Conservation (phyloP, 371 early-diverging fungal species). For the Mucor racemosus region DNA sequence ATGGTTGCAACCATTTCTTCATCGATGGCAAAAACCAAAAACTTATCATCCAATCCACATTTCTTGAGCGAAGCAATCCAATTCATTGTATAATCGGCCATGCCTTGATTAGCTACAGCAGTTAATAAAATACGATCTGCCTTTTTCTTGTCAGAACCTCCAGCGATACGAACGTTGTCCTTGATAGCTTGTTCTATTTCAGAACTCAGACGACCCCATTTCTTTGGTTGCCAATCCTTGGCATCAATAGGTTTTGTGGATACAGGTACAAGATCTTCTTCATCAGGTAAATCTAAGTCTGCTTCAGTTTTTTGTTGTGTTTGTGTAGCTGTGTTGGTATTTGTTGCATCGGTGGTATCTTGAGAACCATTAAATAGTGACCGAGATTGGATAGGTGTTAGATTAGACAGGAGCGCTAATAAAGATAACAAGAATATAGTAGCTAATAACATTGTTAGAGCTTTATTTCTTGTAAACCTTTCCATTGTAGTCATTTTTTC, state of each 20-base stretch:
- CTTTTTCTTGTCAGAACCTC: slow-evolving; percentile 1
- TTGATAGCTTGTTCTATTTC: slow-evolving; percentile 22
- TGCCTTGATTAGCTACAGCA: slow-evolving; percentile 44
- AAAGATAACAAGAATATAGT: slow-evolving; percentile 23
- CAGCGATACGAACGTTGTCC: slow-evolving; percentile 16
- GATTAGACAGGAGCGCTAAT: slow-evolving; percentile 18
- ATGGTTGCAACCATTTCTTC: slow-evolving; percentile 30
- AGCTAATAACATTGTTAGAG: slow-evolving; percentile 16
- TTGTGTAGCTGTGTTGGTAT: not conserved
- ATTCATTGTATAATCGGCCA: slow-evolving; percentile 47
- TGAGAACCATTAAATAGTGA: not conserved
- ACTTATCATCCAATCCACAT: slow-evolving; percentile 33
- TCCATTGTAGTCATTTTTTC: slow-evolving; percentile 15
- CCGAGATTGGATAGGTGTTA: slow-evolving; percentile 17
- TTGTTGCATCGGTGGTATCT: not conserved
- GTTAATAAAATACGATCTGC: slow-evolving; percentile 32
- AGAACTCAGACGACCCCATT: slow-evolving; percentile 19
- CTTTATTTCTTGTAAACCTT: slow-evolving; percentile 22
- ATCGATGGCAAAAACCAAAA: slow-evolving; percentile 46
- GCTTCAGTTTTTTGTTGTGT: not conserved
- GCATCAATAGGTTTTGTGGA: slow-evolving; percentile 14
- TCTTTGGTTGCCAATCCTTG: slow-evolving; percentile 30
- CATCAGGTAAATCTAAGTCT: slow-evolving; percentile 11
- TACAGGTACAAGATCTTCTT: slow-evolving; percentile 24
- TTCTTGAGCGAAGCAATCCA: slow-evolving; percentile 44